A percentile compares a stretch with the other conserved stretches of the same genome.
phyloP scores from a whole-genome alignment of 257 asterid genomes.

The Fraxinus cuspidata region DNA sequence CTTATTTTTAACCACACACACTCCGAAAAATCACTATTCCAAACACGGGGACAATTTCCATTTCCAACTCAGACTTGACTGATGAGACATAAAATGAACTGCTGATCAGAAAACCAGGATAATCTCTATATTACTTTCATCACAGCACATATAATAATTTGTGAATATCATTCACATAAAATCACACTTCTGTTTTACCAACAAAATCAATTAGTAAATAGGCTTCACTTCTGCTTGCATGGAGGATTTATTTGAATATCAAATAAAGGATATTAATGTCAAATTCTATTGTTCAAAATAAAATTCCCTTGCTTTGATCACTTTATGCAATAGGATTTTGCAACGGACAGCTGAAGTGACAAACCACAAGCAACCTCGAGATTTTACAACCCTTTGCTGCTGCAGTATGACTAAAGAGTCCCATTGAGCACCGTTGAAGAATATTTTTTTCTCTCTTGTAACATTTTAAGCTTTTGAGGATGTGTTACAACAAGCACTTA shows the following conservation, averaged over 20 bases:
- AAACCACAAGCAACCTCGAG: background rate
- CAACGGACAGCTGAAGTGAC: background rate
- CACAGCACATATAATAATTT: background rate
- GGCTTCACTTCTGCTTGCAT: background rate
- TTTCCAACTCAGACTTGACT: background rate
- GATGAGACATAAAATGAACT: background rate
- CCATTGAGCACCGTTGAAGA: background rate
- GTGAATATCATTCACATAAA: background rate
- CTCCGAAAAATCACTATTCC: no score
- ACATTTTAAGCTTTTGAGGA: background rate
- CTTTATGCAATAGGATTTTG: background rate
- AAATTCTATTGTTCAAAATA: background rate
- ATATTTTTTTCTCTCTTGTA: background rate
- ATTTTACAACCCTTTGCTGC: background rate
- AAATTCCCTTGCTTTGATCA: background rate
- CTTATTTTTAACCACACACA: no score
- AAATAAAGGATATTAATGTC: background rate
- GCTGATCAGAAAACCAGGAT: background rate
- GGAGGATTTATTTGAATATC: background rate
- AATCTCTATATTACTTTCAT: background rate
- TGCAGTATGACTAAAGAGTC: background rate
- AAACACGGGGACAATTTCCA: no score
- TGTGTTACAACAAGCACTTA: background rate
- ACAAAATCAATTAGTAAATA: background rate
- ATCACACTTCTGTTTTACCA: background rate